phyloP scores from a whole-genome alignment of 257 asterid species.

The Solanum piurae region DNA sequence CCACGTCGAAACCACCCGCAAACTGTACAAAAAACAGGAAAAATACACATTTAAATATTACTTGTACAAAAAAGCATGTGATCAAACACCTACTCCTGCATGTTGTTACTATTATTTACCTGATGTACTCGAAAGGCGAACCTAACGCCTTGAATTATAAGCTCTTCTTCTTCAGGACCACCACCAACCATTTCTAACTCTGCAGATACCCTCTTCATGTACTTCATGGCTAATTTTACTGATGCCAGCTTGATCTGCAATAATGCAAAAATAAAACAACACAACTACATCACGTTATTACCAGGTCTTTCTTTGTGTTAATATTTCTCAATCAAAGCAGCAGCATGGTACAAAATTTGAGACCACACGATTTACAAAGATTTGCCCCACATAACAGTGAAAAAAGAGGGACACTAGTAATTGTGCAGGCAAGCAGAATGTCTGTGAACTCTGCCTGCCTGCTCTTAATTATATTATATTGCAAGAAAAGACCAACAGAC shows the following conservation, averaged over 20 bases:
- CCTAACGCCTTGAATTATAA: conserved; percentile 74
- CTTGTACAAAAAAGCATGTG: background rate
- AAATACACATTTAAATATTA: background rate
- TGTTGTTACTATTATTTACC: conserved; percentile 27
- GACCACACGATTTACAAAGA: background rate
- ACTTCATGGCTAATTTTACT: conserved; percentile 90
- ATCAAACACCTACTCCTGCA: background rate
- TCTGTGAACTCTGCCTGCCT: background rate
- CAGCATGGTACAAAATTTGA: background rate
- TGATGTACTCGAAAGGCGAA: conserved; percentile 95
- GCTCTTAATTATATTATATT: background rate
- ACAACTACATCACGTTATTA: background rate
- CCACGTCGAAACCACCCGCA: conserved; percentile 96
- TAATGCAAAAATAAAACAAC: background rate
- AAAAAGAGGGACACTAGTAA: background rate
- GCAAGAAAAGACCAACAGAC: background rate
- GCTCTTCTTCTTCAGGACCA: conserved; percentile 96
- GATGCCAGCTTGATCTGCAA: conserved; percentile 95
- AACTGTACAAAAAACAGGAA: conserved; percentile 32
- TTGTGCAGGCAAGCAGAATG: background rate
- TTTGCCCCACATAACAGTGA: background rate
- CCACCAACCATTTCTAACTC: conserved; percentile 69
- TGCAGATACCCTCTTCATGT: conserved; percentile 86
- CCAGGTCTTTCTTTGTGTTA: background rate
- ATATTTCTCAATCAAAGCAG: conserved; percentile 10